Evolutionary conservation across 2,329 filamentous ascomycete genomes (phyloP).

Genomic region (Chaetothyriales sp.): DNA sequence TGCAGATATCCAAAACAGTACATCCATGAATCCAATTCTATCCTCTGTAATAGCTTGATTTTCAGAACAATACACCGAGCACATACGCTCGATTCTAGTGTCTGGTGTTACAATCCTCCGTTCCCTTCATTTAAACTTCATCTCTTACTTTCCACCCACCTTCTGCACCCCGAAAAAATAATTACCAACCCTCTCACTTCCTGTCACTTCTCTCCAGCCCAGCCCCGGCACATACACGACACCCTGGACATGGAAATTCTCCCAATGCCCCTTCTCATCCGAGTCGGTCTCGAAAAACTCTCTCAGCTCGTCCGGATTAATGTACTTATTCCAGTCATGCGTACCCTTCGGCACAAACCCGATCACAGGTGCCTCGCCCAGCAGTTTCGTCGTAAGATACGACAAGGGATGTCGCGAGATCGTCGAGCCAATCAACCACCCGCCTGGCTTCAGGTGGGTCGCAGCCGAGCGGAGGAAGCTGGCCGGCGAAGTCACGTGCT

Average conservation of each 20-base stretch:
- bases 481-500: constrained; percentile 69
- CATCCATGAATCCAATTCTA: background rate
- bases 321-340: constrained; percentile 93
- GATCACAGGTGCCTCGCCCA: constrained; percentile 61
- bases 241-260: constrained; percentile 52
- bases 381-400: constrained; percentile 82
- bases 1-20: too few species aligned
- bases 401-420: constrained; percentile 81
- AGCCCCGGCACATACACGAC: constrained; percentile 81
- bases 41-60: background rate
- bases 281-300: constrained; percentile 25
- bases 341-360: constrained; percentile 83
- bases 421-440: constrained; percentile 85
- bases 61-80: background rate
- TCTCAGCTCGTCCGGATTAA: constrained; percentile 67
- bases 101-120: background rate
- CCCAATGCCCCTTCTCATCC: constrained; percentile 31
- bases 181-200: constrained; percentile 78
- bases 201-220: constrained; percentile 72
- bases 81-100: background rate
- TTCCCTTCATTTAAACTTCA: background rate
- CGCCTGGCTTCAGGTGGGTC: constrained; percentile 71
- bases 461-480: constrained; percentile 60
- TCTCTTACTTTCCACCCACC: constrained; percentile 6
- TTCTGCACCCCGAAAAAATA: constrained; percentile 85